Conservation (phyloP, 169 alveolate species). For the Eimeria brunetti region DNA sequence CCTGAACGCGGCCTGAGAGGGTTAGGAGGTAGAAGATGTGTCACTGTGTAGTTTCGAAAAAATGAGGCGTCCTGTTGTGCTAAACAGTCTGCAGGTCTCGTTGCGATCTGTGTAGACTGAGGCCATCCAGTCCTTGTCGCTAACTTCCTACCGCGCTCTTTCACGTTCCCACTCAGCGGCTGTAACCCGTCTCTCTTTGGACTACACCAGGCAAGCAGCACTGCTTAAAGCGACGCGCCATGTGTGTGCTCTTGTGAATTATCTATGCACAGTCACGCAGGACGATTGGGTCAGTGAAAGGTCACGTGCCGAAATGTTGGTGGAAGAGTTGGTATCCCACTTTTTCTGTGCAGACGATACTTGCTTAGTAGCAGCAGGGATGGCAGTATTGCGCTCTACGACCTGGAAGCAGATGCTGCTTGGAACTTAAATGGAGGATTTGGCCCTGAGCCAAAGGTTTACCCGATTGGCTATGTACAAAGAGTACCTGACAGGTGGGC, state of each 20-base stretch:
- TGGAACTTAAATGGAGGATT: constrained; percentile 62
- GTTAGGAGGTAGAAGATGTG: not conserved
- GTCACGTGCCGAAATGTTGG: not conserved
- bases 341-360: constrained; percentile 59
- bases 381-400: constrained; percentile 71
- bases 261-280: not conserved
- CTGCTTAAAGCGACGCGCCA: not conserved
- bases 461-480: constrained; percentile 64
- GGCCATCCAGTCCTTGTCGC: constrained; percentile 37
- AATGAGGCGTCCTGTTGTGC: not conserved
- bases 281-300: not conserved
- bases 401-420: constrained; percentile 65
- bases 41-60: not conserved
- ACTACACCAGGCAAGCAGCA: constrained; percentile 26
- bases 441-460: constrained; percentile 68
- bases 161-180: constrained; percentile 44
- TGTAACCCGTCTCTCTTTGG: constrained; percentile 57
- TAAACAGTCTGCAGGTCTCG: not conserved
- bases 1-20: not conserved
- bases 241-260: not conserved
- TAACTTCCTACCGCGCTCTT: not conserved
- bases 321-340: not conserved
- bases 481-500: constrained; percentile 62
- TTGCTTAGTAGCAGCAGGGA: constrained; percentile 77
- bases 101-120: constrained; percentile 34